These are phyloP conservation scores for Dendrobium catenatum DNA, from an alignment of 106 monocot species.

Conservation along the genomic window DNA sequence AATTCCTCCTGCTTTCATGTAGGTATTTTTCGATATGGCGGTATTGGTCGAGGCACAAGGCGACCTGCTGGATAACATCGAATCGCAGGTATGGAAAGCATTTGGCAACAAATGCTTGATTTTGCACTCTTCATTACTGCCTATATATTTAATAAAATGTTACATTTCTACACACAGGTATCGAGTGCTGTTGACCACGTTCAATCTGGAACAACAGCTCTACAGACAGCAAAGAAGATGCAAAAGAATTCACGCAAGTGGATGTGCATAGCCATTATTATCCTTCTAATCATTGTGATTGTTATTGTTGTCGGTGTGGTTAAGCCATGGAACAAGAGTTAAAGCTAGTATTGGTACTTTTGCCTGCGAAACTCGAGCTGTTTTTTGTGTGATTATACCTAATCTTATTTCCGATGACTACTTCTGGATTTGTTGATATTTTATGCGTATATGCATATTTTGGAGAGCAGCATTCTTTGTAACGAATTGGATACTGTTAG, in stretches of 20 bases:
- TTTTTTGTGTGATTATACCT: not conserved
- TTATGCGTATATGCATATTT: not conserved
- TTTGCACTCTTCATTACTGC: not conserved
- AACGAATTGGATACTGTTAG: constrained; percentile 2
- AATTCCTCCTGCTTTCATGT: not conserved
- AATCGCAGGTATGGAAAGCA: constrained; percentile 6
- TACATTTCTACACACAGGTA: constrained; percentile 32
- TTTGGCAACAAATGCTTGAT: not conserved
- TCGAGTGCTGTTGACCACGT: constrained; percentile 86
- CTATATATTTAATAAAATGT: not conserved
- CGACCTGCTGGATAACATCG: constrained; percentile 23
- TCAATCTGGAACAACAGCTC: constrained; percentile 57
- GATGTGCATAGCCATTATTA: constrained; percentile 91
- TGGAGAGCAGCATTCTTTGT: not conserved
- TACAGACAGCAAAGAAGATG: constrained; percentile 76
- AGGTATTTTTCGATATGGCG: constrained; percentile 27
- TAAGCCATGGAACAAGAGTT: constrained; percentile 63
- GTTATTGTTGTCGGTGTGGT: constrained; percentile 64
- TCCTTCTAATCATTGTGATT: constrained; percentile 63
- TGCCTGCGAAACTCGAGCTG: not conserved
- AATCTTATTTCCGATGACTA: not conserved
- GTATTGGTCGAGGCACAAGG: constrained; percentile 25
- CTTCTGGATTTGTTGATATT: not conserved
- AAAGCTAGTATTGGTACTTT: not conserved
- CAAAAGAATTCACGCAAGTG: constrained; percentile 90